Percentiles rank a stretch among this genome's conserved stretches.
phyloP scores from a whole-genome alignment of 2,329 filamentous ascomycete species.

The Fusarium marasasianum region DNA sequence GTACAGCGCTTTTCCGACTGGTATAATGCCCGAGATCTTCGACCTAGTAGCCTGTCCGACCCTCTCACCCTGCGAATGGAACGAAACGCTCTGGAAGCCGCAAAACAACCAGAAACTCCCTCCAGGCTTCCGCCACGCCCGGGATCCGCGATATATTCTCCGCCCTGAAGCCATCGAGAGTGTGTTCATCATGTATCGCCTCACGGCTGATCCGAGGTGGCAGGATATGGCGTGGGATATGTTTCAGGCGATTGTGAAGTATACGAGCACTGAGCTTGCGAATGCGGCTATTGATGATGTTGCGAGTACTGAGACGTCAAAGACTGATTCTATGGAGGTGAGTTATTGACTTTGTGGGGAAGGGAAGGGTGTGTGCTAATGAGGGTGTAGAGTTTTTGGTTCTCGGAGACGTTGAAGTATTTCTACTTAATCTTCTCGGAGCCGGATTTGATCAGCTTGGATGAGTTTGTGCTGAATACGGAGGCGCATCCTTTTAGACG shows the following conservation, averaged over 20 bases:
- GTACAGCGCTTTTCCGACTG: slow-evolving; percentile 62
- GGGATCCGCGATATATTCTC: slow-evolving; percentile 60
- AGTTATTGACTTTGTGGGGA: slow-evolving; percentile 25
- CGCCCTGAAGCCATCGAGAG: slow-evolving; percentile 62
- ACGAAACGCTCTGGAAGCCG: slow-evolving; percentile 15
- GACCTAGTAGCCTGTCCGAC: slow-evolving; percentile 56
- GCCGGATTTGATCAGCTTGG: slow-evolving; percentile 69
- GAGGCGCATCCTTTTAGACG: slow-evolving; percentile 57
- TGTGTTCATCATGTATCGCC: slow-evolving; percentile 60
- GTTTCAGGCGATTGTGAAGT: slow-evolving; percentile 57
- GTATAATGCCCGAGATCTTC: slow-evolving; percentile 68
- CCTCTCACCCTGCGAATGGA: slow-evolving; percentile 43
- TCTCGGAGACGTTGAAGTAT: slow-evolving; percentile 79
- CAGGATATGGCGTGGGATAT: slow-evolving; percentile 64
- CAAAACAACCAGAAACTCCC: slow-evolving; percentile 41
- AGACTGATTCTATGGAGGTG: slow-evolving; percentile 69
- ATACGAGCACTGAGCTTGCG: slow-evolving; percentile 57
- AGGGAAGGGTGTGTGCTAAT: background rate
- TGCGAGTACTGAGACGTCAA: slow-evolving; percentile 44
- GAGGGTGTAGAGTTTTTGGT: slow-evolving; percentile 70
- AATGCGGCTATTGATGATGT: slow-evolving; percentile 61
- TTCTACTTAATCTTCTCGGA: slow-evolving; percentile 77
- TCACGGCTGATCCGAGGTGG: slow-evolving; percentile 58
- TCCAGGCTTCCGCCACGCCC: slow-evolving; percentile 70
- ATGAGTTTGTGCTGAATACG: slow-evolving; percentile 72